Base-by-base conservation (phyloP, 2,329 filamentous ascomycete genomes). In the Clarireedia hainanense region DNA sequence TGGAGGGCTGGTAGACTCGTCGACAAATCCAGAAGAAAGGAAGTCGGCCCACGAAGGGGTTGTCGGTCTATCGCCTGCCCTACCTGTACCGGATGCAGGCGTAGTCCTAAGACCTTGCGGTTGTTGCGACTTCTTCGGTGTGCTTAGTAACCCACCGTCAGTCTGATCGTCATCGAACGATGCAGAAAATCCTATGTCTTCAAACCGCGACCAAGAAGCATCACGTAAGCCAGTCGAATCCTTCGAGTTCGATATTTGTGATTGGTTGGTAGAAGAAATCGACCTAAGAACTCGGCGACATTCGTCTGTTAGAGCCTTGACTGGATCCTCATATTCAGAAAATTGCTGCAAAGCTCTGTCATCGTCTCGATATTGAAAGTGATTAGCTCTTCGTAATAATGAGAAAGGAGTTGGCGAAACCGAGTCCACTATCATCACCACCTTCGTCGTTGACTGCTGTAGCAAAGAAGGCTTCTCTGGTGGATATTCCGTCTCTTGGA, bases 21-120 rank as follows among this genome's bases (percentile, higher is more conserved):
- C 91, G 23, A 87, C 78, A 67, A 99, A 99, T 1, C 94, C 94
- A 43, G 91, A 90, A 1, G 91, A 96, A 57, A 99, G 78, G 70
- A 99, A 99, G 69, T 99, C 94, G 3, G 94, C 94, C 94, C 94
- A 99, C 0, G 94, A 97, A 1, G 94, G 94, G 0, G 94, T 99
- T 0, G 91, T 97, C 1, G 94, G 94, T 57, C 94, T 81, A 37
- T 81, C 90, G 9, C 60, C 58, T 47, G 87, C 72, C 57, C 86
- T 82, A 45, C 79, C 79, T n/a, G 72, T 79, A 51, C 81, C 81
- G 9, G 89, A 89, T 5, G 81, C 79, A 15, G 90, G 83, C 5
- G 82, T 81, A 14, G 80, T 80, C 56, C 83, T 79, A 39, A 95
- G 70, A 20, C 81, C 82, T 56, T 76, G 73, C 72, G 51, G 71